Conservation (phyloP, 768 basidiomycete genomes). For the Leccinellum rugosiceps region DNA sequence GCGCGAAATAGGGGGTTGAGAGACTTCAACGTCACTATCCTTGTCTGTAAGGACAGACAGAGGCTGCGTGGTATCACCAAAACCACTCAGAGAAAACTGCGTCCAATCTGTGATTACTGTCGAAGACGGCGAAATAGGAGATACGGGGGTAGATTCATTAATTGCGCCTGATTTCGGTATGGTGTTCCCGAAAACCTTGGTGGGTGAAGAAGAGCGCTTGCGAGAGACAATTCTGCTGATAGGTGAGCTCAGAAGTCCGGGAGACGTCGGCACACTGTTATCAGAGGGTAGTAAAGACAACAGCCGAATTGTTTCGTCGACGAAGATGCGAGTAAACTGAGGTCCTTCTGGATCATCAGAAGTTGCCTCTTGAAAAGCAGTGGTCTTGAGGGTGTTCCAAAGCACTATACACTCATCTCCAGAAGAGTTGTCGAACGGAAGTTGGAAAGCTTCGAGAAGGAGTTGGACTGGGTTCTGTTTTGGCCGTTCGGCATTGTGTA, state of each 20-base stretch:
- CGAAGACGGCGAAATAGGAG: constrained; percentile 31
- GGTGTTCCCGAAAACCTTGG: constrained; percentile 24
- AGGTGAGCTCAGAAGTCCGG: constrained; percentile 33
- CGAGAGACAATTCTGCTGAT: constrained; percentile 30
- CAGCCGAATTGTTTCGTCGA: constrained; percentile 62
- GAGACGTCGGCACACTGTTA: constrained; percentile 27
- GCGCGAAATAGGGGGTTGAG: constrained; percentile 35
- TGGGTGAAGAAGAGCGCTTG: constrained; percentile 33
- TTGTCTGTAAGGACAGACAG: constrained; percentile 58
- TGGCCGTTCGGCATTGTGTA: constrained; percentile 31
- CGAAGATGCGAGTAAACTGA: constrained; percentile 51
- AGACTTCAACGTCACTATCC: constrained; percentile 65
- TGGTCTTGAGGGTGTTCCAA: constrained; percentile 55
- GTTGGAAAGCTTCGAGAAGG: constrained; percentile 60
- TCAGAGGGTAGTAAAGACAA: constrained; percentile 50
- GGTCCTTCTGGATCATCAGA: constrained; percentile 30
- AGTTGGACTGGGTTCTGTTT: constrained; percentile 56
- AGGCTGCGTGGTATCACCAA: constrained; percentile 40
- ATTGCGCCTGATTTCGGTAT: constrained; percentile 9
- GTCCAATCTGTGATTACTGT: constrained; percentile 52
- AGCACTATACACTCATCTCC: constrained; percentile 37
- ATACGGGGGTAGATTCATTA: constrained; percentile 21
- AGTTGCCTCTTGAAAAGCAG: constrained; percentile 32
- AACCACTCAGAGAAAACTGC: constrained; percentile 66
- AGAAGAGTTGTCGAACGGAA: constrained; percentile 30